A percentile compares a stretch with the other conserved stretches of the same genome.
Conservation (phyloP, 2,329 filamentous ascomycete genomes). For the Leptoxyphium fumago region DNA sequence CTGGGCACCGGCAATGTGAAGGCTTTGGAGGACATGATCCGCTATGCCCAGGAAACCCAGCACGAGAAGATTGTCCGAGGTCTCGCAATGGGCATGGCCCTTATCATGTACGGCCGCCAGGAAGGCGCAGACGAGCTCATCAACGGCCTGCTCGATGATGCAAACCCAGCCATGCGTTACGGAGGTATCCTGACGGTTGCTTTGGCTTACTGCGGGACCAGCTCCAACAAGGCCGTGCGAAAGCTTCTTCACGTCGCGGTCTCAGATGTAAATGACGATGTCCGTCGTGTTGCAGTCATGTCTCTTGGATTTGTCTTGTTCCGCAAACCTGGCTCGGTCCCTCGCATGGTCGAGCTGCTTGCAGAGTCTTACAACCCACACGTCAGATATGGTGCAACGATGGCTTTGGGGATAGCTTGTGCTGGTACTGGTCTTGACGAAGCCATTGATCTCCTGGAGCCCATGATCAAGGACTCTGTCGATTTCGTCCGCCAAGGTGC, state of each 20-base stretch:
- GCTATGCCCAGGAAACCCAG: conserved; percentile 92
- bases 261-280: conserved; percentile 95
- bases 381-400: conserved; percentile 91
- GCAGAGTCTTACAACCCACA: conserved; percentile 99
- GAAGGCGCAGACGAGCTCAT: conserved; percentile 91
- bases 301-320: conserved; percentile 96
- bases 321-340: conserved; percentile 91
- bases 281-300: conserved; percentile 91
- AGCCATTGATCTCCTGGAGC: conserved; percentile 89
- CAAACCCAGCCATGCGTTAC: conserved; percentile 85
- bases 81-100: conserved; percentile 86
- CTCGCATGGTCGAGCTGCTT: conserved; percentile 94
- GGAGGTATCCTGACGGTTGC: conserved; percentile 99
- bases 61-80: conserved; percentile 98
- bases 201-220: conserved; percentile 89
- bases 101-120: conserved; percentile 96
- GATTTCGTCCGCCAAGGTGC: conserved; percentile 97
- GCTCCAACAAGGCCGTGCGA: conserved; percentile 96
- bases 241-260: conserved; percentile 92
- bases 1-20: conserved; percentile 91
- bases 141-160: conserved; percentile 80
- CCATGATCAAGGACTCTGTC: conserved; percentile 98
- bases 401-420: conserved; percentile 96
- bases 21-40: conserved; percentile 90
- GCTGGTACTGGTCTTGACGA: conserved; percentile 92